Conservation (phyloP, 306 rosid genomes). For the Arachis stenosperma region DNA sequence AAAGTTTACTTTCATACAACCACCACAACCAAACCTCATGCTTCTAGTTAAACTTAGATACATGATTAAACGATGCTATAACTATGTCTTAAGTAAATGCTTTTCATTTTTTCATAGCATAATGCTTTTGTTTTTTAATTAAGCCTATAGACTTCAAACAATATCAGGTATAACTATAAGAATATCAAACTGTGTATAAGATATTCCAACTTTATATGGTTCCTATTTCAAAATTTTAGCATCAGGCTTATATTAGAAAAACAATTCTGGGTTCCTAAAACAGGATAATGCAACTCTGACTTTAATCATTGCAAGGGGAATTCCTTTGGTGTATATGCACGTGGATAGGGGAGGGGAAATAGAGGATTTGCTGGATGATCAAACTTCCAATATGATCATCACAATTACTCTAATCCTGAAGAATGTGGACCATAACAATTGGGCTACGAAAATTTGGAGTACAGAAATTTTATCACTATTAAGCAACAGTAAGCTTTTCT, state of each 20-base stretch:
- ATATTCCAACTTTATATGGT: neutral
- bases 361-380: neutral
- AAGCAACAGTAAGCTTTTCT: constrained; percentile 6
- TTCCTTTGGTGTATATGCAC: neutral
- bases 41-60: neutral
- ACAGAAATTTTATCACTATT: constrained; percentile 7
- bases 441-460: neutral
- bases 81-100: too few species aligned
- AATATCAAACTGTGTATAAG: neutral
- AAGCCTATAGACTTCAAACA: neutral
- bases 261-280: constrained; percentile 12
- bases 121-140: neutral
- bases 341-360: neutral
- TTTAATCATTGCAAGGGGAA: neutral
- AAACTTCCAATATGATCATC: neutral
- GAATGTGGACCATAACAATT: neutral
- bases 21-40: too few species aligned
- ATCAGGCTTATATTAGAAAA: constrained; percentile 2
- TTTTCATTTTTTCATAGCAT: too few species aligned
- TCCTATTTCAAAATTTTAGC: neutral
- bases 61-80: neutral
- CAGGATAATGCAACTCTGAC: constrained; percentile 4
- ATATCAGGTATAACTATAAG: neutral
- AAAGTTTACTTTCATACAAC: constrained; percentile 3
- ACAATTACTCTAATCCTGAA: constrained; percentile 14